Base-by-base conservation (phyloP, 768 basidiomycete genomes). In the Boletus rubroflammeus region DNA sequence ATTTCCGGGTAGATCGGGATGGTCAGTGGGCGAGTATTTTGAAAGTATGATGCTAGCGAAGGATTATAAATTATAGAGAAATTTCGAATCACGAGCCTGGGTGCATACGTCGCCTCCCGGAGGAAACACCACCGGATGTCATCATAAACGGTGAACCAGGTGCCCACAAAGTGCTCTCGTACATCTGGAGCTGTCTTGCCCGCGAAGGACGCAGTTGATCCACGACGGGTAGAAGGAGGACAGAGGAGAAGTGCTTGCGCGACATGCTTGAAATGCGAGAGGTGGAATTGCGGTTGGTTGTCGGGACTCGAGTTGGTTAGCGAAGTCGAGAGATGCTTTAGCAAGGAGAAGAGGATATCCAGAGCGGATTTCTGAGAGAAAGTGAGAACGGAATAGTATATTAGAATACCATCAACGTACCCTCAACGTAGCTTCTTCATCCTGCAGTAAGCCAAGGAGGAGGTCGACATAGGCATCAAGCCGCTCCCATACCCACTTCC, bases 121-220 rank as follows among this genome's bases (percentile, higher is more conserved):
- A 96, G 78, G 74, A 93, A 93, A 74, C 88, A 90, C 89, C 89
- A 95, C 54, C 93, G 81, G 31, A 95, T 74, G 62, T 96, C 93
- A 62, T 92, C 88, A 66, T 89, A 65, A 13, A 88, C 81, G 58
- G 82, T 84, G 61, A 91, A 78, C 85, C 87, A 94, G 14, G 79
- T 84, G 44, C 80, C 78, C 50, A 84, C 73, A 62, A 93, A 91
- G 11, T 77, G 70, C 40, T 82, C 73, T 25, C 84, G 72, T 3
- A 91, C 82, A 53, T 88, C 86, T 5, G 75, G 50, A 51, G 85
- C 80, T 17, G 85, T 70, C 34, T 72, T 67, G 2, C 75, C 71
- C 25, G 74, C 66, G 38, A 68, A 62, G 17, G 61, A 40, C 39
- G 62, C 54, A 1, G 55, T 48, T 29, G 40, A 66, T 55, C 51